A percentile compares a stretch with the other conserved stretches of the same genome.
These are phyloP conservation scores for Teunomyces panamensis DNA, from an alignment of 805 yeast genomes.

Conservation along the genomic window DNA sequence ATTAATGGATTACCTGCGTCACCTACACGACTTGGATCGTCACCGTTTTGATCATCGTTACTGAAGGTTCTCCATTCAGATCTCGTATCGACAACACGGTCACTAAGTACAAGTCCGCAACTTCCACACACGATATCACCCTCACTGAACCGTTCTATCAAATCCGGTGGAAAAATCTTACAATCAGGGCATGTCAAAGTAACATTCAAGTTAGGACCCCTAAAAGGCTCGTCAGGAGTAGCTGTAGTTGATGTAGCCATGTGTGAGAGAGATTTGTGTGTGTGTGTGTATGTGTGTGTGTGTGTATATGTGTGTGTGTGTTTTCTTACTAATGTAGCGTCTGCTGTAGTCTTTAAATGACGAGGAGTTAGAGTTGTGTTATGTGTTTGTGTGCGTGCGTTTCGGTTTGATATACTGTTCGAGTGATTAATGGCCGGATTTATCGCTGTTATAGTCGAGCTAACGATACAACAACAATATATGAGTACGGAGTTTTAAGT, in stretches of 20 bases:
- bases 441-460: background rate
- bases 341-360: background rate
- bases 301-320: background rate
- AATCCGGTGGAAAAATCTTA: slow-evolving; percentile 90
- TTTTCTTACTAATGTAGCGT: background rate
- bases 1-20: slow-evolving; percentile 91
- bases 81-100: slow-evolving; percentile 88
- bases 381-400: background rate
- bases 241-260: slow-evolving; percentile 7
- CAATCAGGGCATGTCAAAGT: slow-evolving; percentile 94
- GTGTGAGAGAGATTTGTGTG: background rate
- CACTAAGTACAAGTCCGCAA: slow-evolving; percentile 92
- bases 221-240: slow-evolving; percentile 30
- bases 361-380: background rate
- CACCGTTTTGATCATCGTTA: slow-evolving; percentile 96
- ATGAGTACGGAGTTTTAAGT: background rate
- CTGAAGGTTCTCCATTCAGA: slow-evolving; percentile 99
- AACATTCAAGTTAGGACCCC: slow-evolving; percentile 82
- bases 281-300: background rate
- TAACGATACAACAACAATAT: slow-evolving; percentile 4
- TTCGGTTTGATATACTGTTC: background rate
- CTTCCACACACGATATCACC: slow-evolving; percentile 98
- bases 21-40: slow-evolving; percentile 99
- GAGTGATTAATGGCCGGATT: background rate
- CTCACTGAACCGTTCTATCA: slow-evolving; percentile 91